Percentiles rank a stretch among this genome's conserved stretches.
Evolutionary conservation across 2,329 filamentous ascomycete species (phyloP).

Genomic region (Ceratocystis papillata): DNA sequence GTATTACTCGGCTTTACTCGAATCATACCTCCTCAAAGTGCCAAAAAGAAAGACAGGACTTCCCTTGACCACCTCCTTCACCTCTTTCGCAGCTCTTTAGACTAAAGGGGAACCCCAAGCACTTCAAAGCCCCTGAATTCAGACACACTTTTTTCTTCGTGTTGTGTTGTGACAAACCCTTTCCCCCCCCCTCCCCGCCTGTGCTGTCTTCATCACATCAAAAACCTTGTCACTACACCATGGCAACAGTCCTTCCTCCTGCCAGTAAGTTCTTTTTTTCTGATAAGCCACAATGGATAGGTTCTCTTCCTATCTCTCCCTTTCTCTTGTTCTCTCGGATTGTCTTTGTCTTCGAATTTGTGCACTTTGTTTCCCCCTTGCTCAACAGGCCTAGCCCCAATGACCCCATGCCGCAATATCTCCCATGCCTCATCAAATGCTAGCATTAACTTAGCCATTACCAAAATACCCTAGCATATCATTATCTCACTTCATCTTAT

Average conservation of each 20-base stretch:
- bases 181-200: no score
- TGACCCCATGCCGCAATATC: neutral
- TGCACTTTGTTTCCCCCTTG: constrained; percentile 3
- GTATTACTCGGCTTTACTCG: no score
- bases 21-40: no score
- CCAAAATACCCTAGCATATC: constrained; percentile 12
- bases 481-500: constrained; percentile 11
- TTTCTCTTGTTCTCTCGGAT: constrained; percentile 3
- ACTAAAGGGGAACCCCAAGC: constrained; percentile 1
- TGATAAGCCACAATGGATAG: neutral
- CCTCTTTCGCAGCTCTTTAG: neutral
- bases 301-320: neutral
- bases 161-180: neutral
- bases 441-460: neutral
- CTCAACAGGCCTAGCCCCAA: neutral
- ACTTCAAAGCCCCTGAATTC: neutral
- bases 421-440: constrained; percentile 13
- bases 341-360: constrained; percentile 12
- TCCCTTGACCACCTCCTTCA: neutral
- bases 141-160: neutral
- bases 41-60: neutral
- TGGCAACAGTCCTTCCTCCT: constrained; percentile 22
- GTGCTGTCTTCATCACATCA: neutral
- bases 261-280: constrained; percentile 12
- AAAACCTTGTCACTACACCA: constrained; percentile 17